Percentiles rank a stretch among this genome's conserved stretches.
These are phyloP conservation scores for Inonotus hispidus DNA, from an alignment of 1,284 basidiomycete genomes.

Conservation along the genomic window DNA sequence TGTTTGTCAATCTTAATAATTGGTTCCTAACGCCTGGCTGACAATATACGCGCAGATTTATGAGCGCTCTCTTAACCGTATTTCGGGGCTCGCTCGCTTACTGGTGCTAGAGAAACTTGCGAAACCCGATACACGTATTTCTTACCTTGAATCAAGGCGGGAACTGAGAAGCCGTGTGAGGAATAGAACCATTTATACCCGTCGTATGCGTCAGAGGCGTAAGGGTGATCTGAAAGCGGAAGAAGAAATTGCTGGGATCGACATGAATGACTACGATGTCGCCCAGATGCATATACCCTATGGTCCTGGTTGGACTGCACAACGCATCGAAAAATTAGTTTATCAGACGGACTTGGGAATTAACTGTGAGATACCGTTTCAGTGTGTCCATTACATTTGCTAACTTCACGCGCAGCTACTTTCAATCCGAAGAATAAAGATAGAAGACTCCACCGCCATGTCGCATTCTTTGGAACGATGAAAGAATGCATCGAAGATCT, in stretches of 20 bases:
- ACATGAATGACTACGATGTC: constrained; percentile 58
- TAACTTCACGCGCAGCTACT: constrained; percentile 34
- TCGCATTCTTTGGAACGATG: constrained; percentile 56
- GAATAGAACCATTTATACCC: constrained; percentile 20
- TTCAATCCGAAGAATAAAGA: constrained; percentile 58
- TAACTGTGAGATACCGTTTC: constrained; percentile 40
- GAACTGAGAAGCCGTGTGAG: constrained; percentile 43
- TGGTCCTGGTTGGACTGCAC: constrained; percentile 55
- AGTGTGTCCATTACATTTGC: neutral
- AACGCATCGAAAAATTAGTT: constrained; percentile 51
- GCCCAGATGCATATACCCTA: constrained; percentile 54
- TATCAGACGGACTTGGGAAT: constrained; percentile 54
- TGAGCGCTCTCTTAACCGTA: constrained; percentile 48
- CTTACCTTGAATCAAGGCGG: constrained; percentile 42
- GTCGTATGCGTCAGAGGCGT: constrained; percentile 27
- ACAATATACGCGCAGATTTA: constrained; percentile 38
- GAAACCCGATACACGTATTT: constrained; percentile 35
- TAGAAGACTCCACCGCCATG: constrained; percentile 52
- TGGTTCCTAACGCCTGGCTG: neutral
- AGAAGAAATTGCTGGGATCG: constrained; percentile 36
- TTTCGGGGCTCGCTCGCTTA: constrained; percentile 52
- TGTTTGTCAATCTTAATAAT: constrained; percentile 27
- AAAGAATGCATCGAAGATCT: constrained; percentile 53
- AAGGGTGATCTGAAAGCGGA: constrained; percentile 48
- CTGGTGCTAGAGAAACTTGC: constrained; percentile 52